Base-by-base conservation (phyloP, 2,329 filamentous ascomycete genomes). In the Venturia asperata region DNA sequence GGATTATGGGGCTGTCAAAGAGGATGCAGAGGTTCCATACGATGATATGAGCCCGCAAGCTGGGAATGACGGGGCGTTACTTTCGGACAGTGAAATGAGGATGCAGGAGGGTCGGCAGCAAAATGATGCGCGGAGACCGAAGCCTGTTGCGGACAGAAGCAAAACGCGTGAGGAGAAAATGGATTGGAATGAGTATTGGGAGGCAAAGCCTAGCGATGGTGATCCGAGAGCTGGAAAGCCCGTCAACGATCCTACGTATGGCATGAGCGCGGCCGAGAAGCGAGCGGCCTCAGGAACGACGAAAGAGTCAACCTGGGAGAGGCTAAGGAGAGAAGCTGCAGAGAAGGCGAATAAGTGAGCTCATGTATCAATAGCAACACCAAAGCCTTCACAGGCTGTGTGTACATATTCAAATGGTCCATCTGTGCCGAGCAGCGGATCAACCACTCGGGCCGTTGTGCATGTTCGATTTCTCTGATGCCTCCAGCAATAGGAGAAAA, bases 31-130 rank as follows among this genome's bases (percentile, higher is more conserved):
- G 24, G 60, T 58, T 24, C 30, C 52, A 34, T 58, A 27, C 15
- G 60, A 61, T n/a, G 42, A 61, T 27, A 61, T 61, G 60, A 61
- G 60, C 19, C 60, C 60, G n/a, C 60, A 61, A 34, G 37, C 17
- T 19, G 37, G 34, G 27, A 42, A 19, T 43, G 60, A 45, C n/a
- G 42, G 37, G 60, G 39, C 42, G 2, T 61, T 45, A 27, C 37
- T 42, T 19, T 61, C 60, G n/a, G 60, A 61, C 60, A 45, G n/a
- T 45, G 17, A 61, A 39, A 61, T 61, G 60, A 42, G 60, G 39
- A 45, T 42, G 17, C n/a, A 61, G 42, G 60, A 61, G 42, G 45
- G 10, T 17, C 7, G 60, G 37, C 60, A 61, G 21, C 27, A 58
- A 13, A 24, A 37, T 34, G 30, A 58, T 58, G 52, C 52, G 21